Conservation (phyloP, 2,329 filamentous ascomycete species). For the Pseudofabraea citricarpa region DNA sequence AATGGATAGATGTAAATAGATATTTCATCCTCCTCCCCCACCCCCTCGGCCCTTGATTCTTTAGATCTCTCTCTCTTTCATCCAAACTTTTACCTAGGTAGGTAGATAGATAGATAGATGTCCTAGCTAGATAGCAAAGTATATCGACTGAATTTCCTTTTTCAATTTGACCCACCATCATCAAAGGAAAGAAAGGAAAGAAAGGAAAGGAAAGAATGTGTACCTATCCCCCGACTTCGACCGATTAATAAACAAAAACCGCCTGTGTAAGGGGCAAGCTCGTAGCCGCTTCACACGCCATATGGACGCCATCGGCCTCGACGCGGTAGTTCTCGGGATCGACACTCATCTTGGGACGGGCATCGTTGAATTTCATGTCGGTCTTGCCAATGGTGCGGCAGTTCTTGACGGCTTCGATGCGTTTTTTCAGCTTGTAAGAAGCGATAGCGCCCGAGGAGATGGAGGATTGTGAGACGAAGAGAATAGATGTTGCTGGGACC, state of each 20-base stretch:
- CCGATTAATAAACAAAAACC: conserved; percentile 66
- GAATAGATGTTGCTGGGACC: conserved; percentile 67
- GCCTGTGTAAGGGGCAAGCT: conserved; percentile 71
- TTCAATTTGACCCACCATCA: no score
- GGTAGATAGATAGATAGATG: no score
- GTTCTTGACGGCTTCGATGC: conserved; percentile 72
- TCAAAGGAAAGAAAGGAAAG: no score
- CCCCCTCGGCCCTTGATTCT: no score
- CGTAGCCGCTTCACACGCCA: conserved; percentile 66
- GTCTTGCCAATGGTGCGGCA: conserved; percentile 73
- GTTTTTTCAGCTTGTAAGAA: conserved; percentile 72
- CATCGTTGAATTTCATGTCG: conserved; percentile 88
- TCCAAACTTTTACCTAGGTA: no score
- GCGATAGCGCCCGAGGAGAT: conserved; percentile 61
- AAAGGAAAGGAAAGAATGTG: no score
- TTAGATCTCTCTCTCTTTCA: no score
- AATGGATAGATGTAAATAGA: no score
- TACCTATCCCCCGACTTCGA: not conserved
- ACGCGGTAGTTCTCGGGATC: conserved; percentile 89
- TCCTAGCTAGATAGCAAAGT: no score
- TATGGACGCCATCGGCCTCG: conserved; percentile 74
- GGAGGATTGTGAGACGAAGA: conserved; percentile 76
- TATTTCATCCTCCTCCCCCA: no score
- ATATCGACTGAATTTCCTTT: no score
- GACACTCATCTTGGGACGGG: conserved; percentile 81